Evolutionary conservation across 345 rosid genomes (phyloP), one percentile per base, ranked within the genome.

Genomic region (Lepidium sativum): DNA sequence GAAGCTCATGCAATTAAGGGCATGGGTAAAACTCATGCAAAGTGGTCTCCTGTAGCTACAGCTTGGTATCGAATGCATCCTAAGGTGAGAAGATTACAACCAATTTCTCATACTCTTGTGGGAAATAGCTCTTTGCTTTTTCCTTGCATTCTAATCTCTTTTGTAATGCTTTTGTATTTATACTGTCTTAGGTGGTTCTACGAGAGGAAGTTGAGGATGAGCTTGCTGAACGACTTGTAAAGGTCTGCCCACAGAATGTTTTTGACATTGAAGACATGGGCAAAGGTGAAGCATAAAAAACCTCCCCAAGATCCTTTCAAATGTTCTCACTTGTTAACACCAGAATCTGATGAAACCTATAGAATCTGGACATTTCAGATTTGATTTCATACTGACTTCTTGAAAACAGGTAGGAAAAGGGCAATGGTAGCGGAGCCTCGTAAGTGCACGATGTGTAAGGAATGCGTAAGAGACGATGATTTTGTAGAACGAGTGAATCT

Each of bases 41-140:
- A 90, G 56, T 90, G 99, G 99, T 94, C 96, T n/a, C 96, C 97
- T 11, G 99, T 94, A 27, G 99, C 82, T 25, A 88, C 97, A 47
- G 83, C 95, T 64, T 94, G 96, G 97, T 94, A 90, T 69, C 81
- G 92, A 68, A 86, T 94, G 99, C 92, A 84, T 79, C 96, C 99
- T 27, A 95, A 94, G 95, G 97, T 86, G 69, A 49, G 18, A 31
- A 47, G 25, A 8, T 54, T 47, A 55, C 21, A 48, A 43, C 20
- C 21, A 55, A 39, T 21, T 34, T 34, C 7, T 44, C 3, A 9
- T 67, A 7, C 48, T 42, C n/a, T 20, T 6, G 8, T 8, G 23
- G 34, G 9, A 40, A 25, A 38, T 4, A 34, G 73, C 6, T 35
- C 13, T 56, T 31, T 54, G 2, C n/a, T n/a, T n/a, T n/a, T n/a